These are phyloP conservation scores for Euphorbia lathyris DNA, from an alignment of 345 rosid genomes.

Conservation along the genomic window DNA sequence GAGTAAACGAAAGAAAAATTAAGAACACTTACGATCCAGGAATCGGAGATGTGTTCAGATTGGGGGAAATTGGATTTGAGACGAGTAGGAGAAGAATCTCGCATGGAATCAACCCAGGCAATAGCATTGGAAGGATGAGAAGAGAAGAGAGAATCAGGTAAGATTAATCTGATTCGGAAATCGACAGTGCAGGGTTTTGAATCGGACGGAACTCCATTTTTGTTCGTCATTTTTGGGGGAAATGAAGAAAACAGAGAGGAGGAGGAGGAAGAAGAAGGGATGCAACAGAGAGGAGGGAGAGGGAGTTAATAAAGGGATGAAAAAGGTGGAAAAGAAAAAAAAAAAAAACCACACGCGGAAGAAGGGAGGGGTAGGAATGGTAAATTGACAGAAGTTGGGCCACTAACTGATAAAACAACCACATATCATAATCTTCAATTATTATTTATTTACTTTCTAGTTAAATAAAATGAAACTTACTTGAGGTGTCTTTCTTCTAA, in stretches of 20 bases:
- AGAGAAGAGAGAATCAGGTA: constrained; percentile 12
- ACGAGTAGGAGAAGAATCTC: constrained; percentile 88
- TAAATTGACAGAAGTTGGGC: constrained; percentile 17
- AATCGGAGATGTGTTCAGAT: constrained; percentile 31
- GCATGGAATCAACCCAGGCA: constrained; percentile 92
- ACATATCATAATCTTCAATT: not conserved
- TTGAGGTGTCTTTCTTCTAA: no score
- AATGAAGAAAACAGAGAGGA: not conserved
- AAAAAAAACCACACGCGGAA: constrained; percentile 9
- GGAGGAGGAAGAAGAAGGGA: not conserved
- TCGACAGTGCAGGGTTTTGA: constrained; percentile 3
- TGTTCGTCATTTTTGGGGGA: constrained; percentile 25
- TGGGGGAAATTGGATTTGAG: constrained; percentile 38
- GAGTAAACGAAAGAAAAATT: no score
- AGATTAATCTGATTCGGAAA: constrained; percentile 7
- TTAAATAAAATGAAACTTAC: no score
- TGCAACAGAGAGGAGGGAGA: not conserved
- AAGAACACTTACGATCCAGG: constrained; percentile 59
- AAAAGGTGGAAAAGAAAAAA: constrained; percentile 5
- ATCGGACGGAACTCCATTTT: constrained; percentile 16
- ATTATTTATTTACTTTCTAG: no score
- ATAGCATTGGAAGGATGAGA: constrained; percentile 29
- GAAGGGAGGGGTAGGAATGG: not conserved
- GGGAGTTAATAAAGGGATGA: not conserved
- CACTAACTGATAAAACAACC: constrained; percentile 15